Percentiles rank a stretch among this genome's conserved stretches.
Conservation (phyloP, 345 rosid genomes). For the Hibiscus trionum region DNA sequence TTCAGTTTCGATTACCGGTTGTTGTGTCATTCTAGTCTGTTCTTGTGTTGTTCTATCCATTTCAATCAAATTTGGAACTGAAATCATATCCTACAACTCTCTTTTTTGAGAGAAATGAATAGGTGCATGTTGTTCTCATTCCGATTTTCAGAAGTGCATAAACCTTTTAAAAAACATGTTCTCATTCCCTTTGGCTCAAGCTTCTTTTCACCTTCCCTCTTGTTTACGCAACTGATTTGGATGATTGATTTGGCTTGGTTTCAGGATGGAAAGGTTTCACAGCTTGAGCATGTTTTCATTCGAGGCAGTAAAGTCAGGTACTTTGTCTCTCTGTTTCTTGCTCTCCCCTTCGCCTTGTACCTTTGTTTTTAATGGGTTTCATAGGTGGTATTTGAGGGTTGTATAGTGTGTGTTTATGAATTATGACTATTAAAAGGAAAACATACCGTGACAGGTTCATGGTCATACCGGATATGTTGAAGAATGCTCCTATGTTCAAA, state of each 20-base stretch:
- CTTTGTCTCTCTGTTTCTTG: background rate
- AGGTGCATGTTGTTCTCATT: background rate
- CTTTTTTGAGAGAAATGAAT: background rate
- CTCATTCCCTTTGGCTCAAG: background rate
- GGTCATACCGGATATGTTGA: conserved; percentile 99
- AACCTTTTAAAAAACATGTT: background rate
- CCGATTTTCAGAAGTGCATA: background rate
- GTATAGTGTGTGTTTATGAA: background rate
- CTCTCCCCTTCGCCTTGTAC: background rate
- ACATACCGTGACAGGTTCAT: conserved; percentile 56
- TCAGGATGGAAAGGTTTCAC: conserved; percentile 95
- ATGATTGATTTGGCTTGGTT: conserved; percentile 11
- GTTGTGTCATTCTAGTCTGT: background rate
- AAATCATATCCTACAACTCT: background rate
- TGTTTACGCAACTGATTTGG: background rate
- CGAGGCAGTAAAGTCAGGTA: conserved; percentile 99
- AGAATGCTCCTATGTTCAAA: conserved; percentile 96
- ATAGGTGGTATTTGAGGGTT: background rate
- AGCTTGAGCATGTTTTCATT: conserved; percentile 94
- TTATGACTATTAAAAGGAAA: background rate
- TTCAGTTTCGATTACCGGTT: background rate
- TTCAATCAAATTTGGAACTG: background rate
- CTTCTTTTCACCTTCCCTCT: background rate
- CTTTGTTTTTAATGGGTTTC: background rate
- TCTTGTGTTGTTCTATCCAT: background rate